Conservation (phyloP, 805 yeast genomes). For the Nakazawaea sp. region DNA sequence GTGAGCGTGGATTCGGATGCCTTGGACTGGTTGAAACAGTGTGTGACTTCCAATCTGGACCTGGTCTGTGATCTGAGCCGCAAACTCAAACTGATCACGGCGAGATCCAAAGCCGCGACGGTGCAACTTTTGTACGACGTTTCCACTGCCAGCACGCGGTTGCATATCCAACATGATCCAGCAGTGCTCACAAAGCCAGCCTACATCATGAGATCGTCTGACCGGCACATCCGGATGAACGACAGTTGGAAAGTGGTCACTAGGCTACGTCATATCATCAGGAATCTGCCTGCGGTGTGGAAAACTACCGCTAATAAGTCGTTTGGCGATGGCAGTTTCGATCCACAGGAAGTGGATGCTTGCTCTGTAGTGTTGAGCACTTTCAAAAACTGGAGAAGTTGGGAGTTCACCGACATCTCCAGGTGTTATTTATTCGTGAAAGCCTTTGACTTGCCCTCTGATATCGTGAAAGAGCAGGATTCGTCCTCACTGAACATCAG, state of each 20-base stretch:
- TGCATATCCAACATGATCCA: slow-evolving; percentile 72
- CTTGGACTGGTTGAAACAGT: slow-evolving; percentile 20
- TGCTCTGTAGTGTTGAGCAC: slow-evolving; percentile 49
- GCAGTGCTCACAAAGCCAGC: slow-evolving; percentile 88
- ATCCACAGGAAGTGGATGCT: slow-evolving; percentile 30
- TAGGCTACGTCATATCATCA: slow-evolving; percentile 67
- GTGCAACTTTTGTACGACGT: slow-evolving; percentile 35
- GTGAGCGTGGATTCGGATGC: slow-evolving; percentile 12
- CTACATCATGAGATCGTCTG: slow-evolving; percentile 63
- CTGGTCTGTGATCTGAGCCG: not conserved
- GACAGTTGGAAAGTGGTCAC: slow-evolving; percentile 87
- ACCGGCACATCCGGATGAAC: slow-evolving; percentile 68
- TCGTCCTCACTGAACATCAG: slow-evolving; percentile 12
- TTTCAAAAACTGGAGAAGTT: slow-evolving; percentile 78
- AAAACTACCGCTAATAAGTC: slow-evolving; percentile 21
- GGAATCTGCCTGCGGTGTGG: slow-evolving; percentile 54
- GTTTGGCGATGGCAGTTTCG: slow-evolving; percentile 26
- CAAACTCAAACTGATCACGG: not conserved
- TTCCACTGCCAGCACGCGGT: slow-evolving; percentile 29
- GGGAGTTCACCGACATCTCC: slow-evolving; percentile 76
- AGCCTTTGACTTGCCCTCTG: slow-evolving; percentile 29
- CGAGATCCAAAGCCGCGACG: slow-evolving; percentile 12
- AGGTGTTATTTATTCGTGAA: slow-evolving; percentile 46
- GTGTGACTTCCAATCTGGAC: slow-evolving; percentile 4
- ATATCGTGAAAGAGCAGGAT: not conserved